Base-by-base conservation (phyloP, 1,284 basidiomycete genomes). In the Exobasidium rhododendri region DNA sequence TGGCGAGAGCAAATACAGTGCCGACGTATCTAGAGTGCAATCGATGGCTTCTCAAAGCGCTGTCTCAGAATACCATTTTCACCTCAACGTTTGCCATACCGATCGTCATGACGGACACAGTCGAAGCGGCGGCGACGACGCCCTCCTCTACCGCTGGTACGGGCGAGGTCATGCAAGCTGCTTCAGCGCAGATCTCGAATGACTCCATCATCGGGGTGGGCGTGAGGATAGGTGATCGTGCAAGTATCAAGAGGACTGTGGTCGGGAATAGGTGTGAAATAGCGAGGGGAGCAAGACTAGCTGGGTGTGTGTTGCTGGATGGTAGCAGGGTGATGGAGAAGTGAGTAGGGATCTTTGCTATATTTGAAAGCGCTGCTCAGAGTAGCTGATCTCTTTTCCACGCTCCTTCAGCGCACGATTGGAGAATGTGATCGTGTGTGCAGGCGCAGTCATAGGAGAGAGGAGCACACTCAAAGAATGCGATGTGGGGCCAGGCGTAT, bases 191-290 rank as follows among this genome's bases (percentile, higher is more conserved):
- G 70, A 90, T 97, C 69, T 93, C 92, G 0, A 82, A 85, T 2
- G 94, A 97, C 80, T 89, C 88, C 11, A 85, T 92, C 62, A 83
- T 97, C 13, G 91, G 89, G 5, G 86, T 87, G 52, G 90, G 88
- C 2, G 90, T 90, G 10, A 86, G 86, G 56, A 84, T 98, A 4
- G 89, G 88, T 4, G 94, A 97, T 76, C 87, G 88, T 49, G 87
- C 90, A 20, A 88, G 83, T 32, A 88, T 98, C 80, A 97, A 96
- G 80, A 88, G 89, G 68, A 90, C 88, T 6, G 85, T 94, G 24
- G 86, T 97, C 26, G 94, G 94, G 4, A 85, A 88, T 64, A 91
- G 94, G 74, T 94, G 92, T 72, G 81, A 87, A 24, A 90, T 97
- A 64, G 93, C 92, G 11, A 91, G 88, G 77, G 89, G 89, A 81